These are phyloP conservation scores for Psilocybe cyanescens DNA, from an alignment of 768 basidiomycete genomes.

Conservation along the genomic window DNA sequence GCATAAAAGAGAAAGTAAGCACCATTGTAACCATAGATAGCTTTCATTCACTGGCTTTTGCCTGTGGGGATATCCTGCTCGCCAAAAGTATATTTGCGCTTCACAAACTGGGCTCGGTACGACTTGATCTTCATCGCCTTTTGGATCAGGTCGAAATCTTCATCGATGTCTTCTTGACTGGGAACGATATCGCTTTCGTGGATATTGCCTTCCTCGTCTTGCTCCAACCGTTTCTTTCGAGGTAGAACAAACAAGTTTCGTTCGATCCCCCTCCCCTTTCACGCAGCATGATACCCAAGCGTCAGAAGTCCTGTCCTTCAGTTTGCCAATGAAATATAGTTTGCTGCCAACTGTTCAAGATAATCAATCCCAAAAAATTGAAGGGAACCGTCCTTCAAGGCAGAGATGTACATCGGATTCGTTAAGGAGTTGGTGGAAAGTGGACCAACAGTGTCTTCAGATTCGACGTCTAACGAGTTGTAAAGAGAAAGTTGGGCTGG, in stretches of 20 bases:
- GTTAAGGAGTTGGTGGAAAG: constrained; percentile 35
- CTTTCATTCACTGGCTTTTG: constrained; percentile 89
- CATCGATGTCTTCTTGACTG: constrained; percentile 69
- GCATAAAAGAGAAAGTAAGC: constrained; percentile 21
- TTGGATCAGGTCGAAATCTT: constrained; percentile 82
- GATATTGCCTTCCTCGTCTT: constrained; percentile 60
- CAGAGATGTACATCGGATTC: constrained; percentile 49
- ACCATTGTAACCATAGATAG: constrained; percentile 91
- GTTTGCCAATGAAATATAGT: constrained; percentile 90
- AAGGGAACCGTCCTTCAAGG: constrained; percentile 85
- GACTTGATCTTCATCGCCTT: constrained; percentile 71
- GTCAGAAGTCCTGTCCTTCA: constrained; percentile 73
- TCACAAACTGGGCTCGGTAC: constrained; percentile 85
- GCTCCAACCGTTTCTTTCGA: constrained; percentile 62
- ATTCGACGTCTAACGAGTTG: constrained; percentile 66
- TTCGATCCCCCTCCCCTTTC: constrained; percentile 78
- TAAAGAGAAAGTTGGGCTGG: constrained; percentile 78
- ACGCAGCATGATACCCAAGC: constrained; percentile 87
- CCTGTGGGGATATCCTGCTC: constrained; percentile 79
- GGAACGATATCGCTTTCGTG: constrained; percentile 80
- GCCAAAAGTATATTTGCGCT: constrained; percentile 92
- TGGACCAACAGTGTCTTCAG: constrained; percentile 63
- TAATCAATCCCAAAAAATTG: constrained; percentile 97
- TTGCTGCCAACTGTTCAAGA: constrained; percentile 79
- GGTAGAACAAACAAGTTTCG: constrained; percentile 92